Evolutionary conservation across 1,284 basidiomycete genomes (phyloP).

Genomic region (Malassezia yamatoensis): DNA sequence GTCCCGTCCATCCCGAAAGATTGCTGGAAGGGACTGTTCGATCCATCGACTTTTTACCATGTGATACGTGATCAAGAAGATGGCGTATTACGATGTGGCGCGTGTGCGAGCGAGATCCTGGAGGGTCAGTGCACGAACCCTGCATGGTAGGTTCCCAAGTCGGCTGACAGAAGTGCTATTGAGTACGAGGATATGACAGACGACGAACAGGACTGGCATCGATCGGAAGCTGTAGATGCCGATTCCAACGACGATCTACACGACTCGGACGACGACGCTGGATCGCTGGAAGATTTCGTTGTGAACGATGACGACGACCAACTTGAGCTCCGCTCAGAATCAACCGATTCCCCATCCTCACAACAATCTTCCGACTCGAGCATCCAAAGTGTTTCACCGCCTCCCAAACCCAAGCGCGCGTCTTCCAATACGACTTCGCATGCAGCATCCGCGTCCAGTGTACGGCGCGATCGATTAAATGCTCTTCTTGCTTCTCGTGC

Average conservation of each 20-base stretch:
- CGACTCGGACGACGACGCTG: constrained; percentile 5
- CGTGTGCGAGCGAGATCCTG: constrained; percentile 36
- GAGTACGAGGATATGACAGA: constrained; percentile 15
- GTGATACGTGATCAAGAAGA: constrained; percentile 38
- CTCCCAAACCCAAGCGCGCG: background rate
- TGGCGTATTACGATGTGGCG: constrained; percentile 33
- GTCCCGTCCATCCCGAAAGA: constrained; percentile 6
- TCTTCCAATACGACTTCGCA: background rate
- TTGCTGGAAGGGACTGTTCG: constrained; percentile 15
- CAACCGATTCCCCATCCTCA: background rate
- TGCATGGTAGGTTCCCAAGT: constrained; percentile 23
- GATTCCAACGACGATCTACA: constrained; percentile 1
- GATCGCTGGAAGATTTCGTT: constrained; percentile 15
- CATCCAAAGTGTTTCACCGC: constrained; percentile 7
- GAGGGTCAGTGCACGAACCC: constrained; percentile 31
- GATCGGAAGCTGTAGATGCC: constrained; percentile 6
- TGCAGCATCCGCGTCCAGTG: background rate
- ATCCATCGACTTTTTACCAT: constrained; percentile 15
- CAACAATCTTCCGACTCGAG: constrained; percentile 11
- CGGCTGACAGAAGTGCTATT: constrained; percentile 2
- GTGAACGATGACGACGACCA: constrained; percentile 13
- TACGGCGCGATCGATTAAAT: constrained; percentile 4
- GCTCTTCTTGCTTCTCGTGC: constrained; percentile 1
- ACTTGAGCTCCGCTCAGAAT: background rate
- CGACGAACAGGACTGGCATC: constrained; percentile 1